Evolutionary conservation across 2,329 filamentous ascomycete genomes (phyloP).

Genomic region (Aspergillus unguis): DNA sequence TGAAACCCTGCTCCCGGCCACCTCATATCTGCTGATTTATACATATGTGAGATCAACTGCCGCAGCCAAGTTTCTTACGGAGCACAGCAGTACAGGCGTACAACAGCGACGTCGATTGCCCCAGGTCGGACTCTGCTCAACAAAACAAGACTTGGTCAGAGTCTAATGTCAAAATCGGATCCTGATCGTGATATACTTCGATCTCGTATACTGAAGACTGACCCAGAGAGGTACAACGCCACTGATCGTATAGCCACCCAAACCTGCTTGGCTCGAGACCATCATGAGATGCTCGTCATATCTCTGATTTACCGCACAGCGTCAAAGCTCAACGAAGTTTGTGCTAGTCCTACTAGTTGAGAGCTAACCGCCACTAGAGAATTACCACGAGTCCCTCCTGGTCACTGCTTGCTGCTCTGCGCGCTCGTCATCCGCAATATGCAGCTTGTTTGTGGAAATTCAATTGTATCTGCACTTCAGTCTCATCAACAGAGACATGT

Average conservation of each 20-base stretch:
- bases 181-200: neutral
- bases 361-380: constrained; percentile 3
- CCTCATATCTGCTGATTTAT: neutral
- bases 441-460: constrained; percentile 3
- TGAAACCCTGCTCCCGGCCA: neutral
- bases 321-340: neutral
- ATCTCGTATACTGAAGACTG: neutral
- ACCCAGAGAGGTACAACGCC: neutral
- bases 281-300: constrained; percentile 9
- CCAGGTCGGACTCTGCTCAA: neutral
- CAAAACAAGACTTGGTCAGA: neutral
- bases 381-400: neutral
- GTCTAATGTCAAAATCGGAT: neutral
- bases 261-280: constrained; percentile 6
- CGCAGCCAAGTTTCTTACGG: neutral
- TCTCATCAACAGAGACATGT: no score
- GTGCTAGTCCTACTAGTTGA: neutral
- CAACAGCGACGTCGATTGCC: neutral
- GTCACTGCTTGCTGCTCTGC: neutral
- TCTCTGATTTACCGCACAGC: neutral
- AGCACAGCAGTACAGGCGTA: neutral
- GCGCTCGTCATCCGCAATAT: neutral
- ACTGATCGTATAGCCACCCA: neutral
- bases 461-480: neutral
- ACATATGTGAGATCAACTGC: neutral